These are phyloP conservation scores for Helenozyma rhizophorensis DNA, from an alignment of 805 yeast genomes.

Conservation along the genomic window DNA sequence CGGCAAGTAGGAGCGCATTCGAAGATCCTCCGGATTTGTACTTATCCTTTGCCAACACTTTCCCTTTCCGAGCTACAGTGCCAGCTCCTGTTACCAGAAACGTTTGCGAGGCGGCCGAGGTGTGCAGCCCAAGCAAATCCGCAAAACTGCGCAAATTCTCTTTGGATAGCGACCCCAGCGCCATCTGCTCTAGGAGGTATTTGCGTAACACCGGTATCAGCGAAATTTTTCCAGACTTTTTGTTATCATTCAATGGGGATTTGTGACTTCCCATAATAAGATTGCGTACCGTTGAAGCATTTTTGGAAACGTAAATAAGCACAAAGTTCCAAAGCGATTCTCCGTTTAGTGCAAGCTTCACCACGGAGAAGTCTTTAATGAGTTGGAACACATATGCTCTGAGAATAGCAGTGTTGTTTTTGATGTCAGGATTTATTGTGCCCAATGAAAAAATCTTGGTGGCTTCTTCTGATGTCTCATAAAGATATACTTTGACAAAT, in stretches of 20 bases:
- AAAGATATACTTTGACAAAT: conserved; percentile 54
- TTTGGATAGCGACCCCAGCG: conserved; percentile 42
- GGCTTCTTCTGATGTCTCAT: conserved; percentile 59
- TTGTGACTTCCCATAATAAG: conserved; percentile 53
- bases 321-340: conserved; percentile 64
- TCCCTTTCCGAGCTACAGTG: conserved; percentile 12
- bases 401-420: conserved; percentile 45
- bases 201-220: conserved; percentile 47
- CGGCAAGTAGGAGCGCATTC: conserved; percentile 41
- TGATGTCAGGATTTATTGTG: conserved; percentile 65
- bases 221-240: conserved; percentile 47
- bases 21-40: conserved; percentile 10
- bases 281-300: conserved; percentile 43
- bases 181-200: conserved; percentile 44
- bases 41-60: conserved; percentile 21
- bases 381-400: conserved; percentile 48
- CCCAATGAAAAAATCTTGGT: conserved; percentile 65
- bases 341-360: conserved; percentile 54
- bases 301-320: conserved; percentile 45
- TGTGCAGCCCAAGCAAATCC: conserved; percentile 42
- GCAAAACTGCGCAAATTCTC: conserved; percentile 46
- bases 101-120: conserved; percentile 14
- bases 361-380: conserved; percentile 48
- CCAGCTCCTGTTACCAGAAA: conserved; percentile 13
- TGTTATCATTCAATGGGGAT: conserved; percentile 44